Evolutionary conservation across 306 rosid genomes (phyloP).

Genomic region (Medicago ruthenica): DNA sequence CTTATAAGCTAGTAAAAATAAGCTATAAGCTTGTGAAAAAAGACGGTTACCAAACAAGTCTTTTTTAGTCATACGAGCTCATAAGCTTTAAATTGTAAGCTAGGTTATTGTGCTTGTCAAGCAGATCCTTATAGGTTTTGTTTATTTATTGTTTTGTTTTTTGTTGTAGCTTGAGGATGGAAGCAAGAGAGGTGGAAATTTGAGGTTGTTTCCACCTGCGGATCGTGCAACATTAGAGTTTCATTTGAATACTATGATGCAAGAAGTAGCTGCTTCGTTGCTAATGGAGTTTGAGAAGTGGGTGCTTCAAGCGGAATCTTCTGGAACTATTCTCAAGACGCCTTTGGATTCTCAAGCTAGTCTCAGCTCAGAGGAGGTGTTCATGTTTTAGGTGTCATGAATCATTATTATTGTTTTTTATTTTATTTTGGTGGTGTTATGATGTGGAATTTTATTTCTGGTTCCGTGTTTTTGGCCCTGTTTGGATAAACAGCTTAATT

Average conservation of each 20-base stretch:
- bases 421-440: constrained; percentile 34
- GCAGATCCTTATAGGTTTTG: no score
- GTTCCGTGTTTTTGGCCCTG: not conserved
- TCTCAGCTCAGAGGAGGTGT: constrained; percentile 99
- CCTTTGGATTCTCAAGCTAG: constrained; percentile 99
- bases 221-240: constrained; percentile 83
- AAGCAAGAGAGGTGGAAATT: constrained; percentile 70
- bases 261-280: constrained; percentile 88
- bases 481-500: not conserved
- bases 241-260: constrained; percentile 96
- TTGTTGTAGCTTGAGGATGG: constrained; percentile 86
- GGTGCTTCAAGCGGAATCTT: constrained; percentile 96
- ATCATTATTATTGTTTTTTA: constrained; percentile 5
- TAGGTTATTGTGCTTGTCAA: no score
- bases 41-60: no score
- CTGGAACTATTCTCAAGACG: constrained; percentile 96
- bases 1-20: no score
- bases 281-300: constrained; percentile 98
- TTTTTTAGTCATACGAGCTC: no score
- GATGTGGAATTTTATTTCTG: constrained; percentile 19
- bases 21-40: no score
- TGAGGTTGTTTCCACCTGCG: constrained; percentile 94
- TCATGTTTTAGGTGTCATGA: constrained; percentile 97
- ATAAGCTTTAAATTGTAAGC: no score
- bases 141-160: not conserved